Evolutionary conservation across 345 rosid genomes (phyloP).

Genomic region (Acer yangbiense): DNA sequence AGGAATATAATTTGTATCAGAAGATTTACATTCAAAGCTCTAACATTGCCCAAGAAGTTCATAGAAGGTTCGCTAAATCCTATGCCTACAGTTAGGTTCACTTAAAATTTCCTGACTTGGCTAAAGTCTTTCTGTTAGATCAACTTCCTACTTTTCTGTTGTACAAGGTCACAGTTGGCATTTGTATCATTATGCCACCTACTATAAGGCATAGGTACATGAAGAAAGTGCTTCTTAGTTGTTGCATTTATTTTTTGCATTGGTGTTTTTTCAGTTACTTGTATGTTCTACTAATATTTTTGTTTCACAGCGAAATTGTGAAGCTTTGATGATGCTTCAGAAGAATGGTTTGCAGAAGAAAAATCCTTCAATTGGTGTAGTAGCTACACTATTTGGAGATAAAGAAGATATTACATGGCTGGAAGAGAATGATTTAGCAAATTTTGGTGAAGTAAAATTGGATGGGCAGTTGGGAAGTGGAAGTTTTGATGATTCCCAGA

Average conservation of each 20-base stretch:
- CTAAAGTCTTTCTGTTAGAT: background rate
- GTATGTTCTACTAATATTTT: slow-evolving; percentile 13
- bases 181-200: background rate
- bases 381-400: slow-evolving; percentile 89
- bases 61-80: background rate
- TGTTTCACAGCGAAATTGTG: slow-evolving; percentile 84
- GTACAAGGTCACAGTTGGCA: background rate
- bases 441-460: slow-evolving; percentile 63
- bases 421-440: slow-evolving; percentile 55
- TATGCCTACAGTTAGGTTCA: background rate
- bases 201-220: background rate
- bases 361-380: slow-evolving; percentile 74
- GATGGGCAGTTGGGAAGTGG: slow-evolving; percentile 45
- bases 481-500: slow-evolving; percentile 70
- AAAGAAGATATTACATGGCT: slow-evolving; percentile 73
- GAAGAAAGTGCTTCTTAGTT: background rate
- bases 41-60: background rate
- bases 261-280: slow-evolving; percentile 12
- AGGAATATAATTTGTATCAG: background rate
- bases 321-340: slow-evolving; percentile 93
- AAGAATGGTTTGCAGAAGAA: slow-evolving; percentile 88
- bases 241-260: slow-evolving; percentile 11
- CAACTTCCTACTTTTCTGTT: background rate
- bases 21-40: background rate
- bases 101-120: too few relatives aligned